A percentile compares a stretch with the other conserved stretches of the same genome.
phyloP scores from a whole-genome alignment of 1,139 yeast species.

The Diutina ranongensis region DNA sequence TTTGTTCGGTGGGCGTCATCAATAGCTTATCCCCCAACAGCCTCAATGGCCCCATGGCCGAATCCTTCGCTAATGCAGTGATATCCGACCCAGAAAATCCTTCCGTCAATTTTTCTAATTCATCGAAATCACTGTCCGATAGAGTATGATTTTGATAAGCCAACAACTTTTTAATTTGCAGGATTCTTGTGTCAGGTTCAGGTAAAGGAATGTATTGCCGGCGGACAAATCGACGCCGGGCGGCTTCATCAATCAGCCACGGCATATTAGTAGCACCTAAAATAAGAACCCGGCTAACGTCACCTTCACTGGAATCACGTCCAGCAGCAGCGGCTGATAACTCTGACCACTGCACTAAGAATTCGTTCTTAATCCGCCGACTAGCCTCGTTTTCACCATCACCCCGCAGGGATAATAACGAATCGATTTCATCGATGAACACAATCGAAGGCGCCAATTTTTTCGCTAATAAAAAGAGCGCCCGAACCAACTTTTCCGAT shows the following conservation, averaged over 20 bases:
- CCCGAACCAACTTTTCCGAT: slow-evolving; percentile 85
- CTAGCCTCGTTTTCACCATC: slow-evolving; percentile 92
- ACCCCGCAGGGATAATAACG: slow-evolving; percentile 70
- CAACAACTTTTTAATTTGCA: slow-evolving; percentile 61
- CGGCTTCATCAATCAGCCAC: slow-evolving; percentile 98
- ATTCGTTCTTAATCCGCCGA: slow-evolving; percentile 86
- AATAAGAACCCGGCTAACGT: slow-evolving; percentile 60
- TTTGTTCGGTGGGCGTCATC: slow-evolving; percentile 75
- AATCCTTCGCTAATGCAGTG: slow-evolving; percentile 92
- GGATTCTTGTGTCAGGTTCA: slow-evolving; percentile 67
- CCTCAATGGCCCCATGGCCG: slow-evolving; percentile 96
- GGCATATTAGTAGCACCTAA: slow-evolving; percentile 95
- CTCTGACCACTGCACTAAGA: slow-evolving; percentile 92
- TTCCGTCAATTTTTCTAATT: slow-evolving; percentile 51
- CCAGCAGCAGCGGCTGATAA: slow-evolving; percentile 91
- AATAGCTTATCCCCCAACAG: slow-evolving; percentile 81
- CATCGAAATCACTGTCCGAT: slow-evolving; percentile 48
- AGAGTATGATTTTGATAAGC: slow-evolving; percentile 69
- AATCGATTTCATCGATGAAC: slow-evolving; percentile 94
- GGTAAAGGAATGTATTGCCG: slow-evolving; percentile 94
- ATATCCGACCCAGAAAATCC: slow-evolving; percentile 92
- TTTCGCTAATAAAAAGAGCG: slow-evolving; percentile 75
- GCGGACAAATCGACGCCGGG: slow-evolving; percentile 85
- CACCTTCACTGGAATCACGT: slow-evolving; percentile 34
- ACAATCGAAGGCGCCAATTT: slow-evolving; percentile 88